These are phyloP conservation scores for Skeletonema menzelii DNA, from an alignment of 108 stramenopile genomes.

Conservation along the genomic window DNA sequence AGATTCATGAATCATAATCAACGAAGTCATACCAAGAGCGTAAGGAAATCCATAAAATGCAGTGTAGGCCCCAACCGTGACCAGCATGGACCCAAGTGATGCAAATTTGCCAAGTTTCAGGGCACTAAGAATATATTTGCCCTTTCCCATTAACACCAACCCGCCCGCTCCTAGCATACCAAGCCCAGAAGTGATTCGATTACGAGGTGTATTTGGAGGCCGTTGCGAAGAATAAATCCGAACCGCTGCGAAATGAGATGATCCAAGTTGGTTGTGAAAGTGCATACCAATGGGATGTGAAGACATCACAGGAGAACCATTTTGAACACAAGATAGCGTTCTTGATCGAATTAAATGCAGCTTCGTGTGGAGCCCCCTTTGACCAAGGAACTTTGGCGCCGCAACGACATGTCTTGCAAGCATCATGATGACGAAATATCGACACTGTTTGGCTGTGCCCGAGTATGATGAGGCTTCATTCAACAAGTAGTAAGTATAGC, in stretches of 20 bases:
- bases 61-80: conserved; percentile 84
- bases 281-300: neutral
- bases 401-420: neutral
- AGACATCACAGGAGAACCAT: neutral
- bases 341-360: neutral
- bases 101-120: conserved; percentile 92
- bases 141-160: conserved; percentile 74
- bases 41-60: conserved; percentile 90
- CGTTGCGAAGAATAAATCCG: conserved; percentile 19
- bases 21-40: conserved; percentile 89
- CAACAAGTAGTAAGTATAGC: too few species aligned
- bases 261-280: conserved; percentile 8
- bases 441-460: too few species aligned
- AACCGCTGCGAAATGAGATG: conserved; percentile 16
- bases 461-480: too few species aligned
- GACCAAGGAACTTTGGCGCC: neutral
- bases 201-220: conserved; percentile 28
- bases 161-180: conserved; percentile 65
- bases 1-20: conserved; percentile 86
- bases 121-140: conserved; percentile 86
- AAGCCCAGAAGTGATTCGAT: conserved; percentile 51
- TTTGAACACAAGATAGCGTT: neutral
- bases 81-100: conserved; percentile 83
- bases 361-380: neutral
- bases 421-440: neutral